A percentile compares a stretch with the other conserved stretches of the same genome.
Conservation (phyloP, 2,329 filamentous ascomycete species). For the Fusarium buharicum region DNA sequence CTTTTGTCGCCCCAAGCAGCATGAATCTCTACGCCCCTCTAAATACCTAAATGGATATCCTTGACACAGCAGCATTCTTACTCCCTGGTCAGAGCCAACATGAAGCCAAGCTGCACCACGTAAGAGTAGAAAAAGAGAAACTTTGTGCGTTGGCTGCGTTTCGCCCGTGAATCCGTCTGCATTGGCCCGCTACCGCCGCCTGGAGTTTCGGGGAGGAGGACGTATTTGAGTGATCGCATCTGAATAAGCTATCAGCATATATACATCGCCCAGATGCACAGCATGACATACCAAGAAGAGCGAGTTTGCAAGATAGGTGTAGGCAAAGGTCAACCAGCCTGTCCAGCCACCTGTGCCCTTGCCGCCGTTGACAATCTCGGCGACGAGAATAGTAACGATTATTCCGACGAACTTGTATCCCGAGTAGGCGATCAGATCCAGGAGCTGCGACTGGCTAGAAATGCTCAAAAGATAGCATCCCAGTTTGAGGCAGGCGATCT, state of each 20-base stretch:
- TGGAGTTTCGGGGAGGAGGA: constrained; percentile 86
- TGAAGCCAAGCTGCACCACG: constrained; percentile 91
- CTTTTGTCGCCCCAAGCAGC: constrained; percentile 1
- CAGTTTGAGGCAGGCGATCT: constrained; percentile 90
- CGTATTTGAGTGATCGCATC: constrained; percentile 96
- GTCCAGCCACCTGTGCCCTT: constrained; percentile 87
- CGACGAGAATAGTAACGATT: constrained; percentile 84
- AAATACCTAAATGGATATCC: constrained; percentile 1
- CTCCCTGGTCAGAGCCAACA: constrained; percentile 75
- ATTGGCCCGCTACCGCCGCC: constrained; percentile 72
- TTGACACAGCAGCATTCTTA: constrained; percentile 38
- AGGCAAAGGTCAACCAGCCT: constrained; percentile 88
- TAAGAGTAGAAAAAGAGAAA: constrained; percentile 96
- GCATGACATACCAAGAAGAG: constrained; percentile 83
- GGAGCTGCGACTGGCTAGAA: constrained; percentile 90
- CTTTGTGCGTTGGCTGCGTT: constrained; percentile 87
- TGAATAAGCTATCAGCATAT: constrained; percentile 51
- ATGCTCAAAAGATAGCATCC: constrained; percentile 95
- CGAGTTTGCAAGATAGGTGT: constrained; percentile 93
- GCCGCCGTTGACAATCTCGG: constrained; percentile 80
- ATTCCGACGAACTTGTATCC: constrained; percentile 99
- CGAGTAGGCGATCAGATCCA: constrained; percentile 94
- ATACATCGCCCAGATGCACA: background rate
- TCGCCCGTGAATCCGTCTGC: constrained; percentile 80
- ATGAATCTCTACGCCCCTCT: constrained; percentile 1